These are phyloP conservation scores for Dryas drummondii DNA, from an alignment of 306 rosid species.

Conservation along the genomic window DNA sequence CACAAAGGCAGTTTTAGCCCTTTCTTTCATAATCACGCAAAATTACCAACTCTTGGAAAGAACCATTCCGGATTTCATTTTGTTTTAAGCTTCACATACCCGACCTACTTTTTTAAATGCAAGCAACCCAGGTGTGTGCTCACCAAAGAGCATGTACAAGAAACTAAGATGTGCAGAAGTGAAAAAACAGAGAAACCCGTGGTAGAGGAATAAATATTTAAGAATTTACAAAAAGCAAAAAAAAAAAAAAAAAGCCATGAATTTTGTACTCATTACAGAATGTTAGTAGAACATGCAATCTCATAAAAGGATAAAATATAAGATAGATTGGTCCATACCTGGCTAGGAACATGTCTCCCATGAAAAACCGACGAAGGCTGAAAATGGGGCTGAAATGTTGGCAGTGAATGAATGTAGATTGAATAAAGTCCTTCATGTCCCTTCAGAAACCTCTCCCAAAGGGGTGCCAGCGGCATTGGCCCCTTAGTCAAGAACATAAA, in stretches of 20 bases:
- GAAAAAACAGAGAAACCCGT: neutral
- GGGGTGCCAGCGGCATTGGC: slow-evolving; percentile 82
- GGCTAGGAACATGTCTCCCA: slow-evolving; percentile 83
- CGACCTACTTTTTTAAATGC: neutral
- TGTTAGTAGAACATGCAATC: neutral
- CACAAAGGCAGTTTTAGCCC: neutral
- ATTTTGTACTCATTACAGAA: neutral
- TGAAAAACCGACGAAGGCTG: slow-evolving; percentile 59
- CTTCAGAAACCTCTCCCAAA: slow-evolving; percentile 92
- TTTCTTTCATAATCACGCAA: neutral
- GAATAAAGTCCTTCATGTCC: slow-evolving; percentile 66
- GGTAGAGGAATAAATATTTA: neutral
- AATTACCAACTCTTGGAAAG: neutral
- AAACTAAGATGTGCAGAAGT: neutral
- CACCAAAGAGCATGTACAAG: neutral
- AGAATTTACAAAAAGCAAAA: neutral
- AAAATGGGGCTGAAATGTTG: slow-evolving; percentile 62
- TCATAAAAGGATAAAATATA: neutral
- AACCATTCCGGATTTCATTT: neutral
- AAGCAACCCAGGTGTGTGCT: neutral
- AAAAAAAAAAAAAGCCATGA: neutral
- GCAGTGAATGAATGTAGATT: slow-evolving; percentile 79
- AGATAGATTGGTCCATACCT: slow-evolving; percentile 49
- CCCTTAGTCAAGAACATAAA: slow-evolving; percentile 96
- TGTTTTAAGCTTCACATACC: neutral